These are phyloP conservation scores for Cryptosporidium baileyi DNA, from an alignment of 169 alveolate species.

Conservation along the genomic window DNA sequence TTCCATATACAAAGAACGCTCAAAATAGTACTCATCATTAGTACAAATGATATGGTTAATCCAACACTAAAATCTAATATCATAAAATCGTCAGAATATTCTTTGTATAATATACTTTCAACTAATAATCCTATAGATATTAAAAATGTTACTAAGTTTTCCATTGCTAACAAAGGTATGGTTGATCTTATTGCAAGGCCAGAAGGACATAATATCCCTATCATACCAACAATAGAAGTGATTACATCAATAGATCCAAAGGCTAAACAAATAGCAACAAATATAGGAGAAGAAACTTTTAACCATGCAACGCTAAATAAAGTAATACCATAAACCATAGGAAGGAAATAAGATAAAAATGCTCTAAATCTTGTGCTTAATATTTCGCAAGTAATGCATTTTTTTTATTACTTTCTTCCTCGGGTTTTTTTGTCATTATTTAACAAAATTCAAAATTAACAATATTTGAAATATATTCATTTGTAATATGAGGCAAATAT, in stretches of 20 bases:
- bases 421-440: not conserved
- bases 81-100: constrained; percentile 22
- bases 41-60: constrained; percentile 41
- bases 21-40: constrained; percentile 37
- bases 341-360: constrained; percentile 57
- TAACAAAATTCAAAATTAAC: not conserved
- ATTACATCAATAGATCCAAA: constrained; percentile 68
- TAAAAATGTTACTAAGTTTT: constrained; percentile 58
- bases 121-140: constrained; percentile 48
- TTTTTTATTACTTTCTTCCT: not conserved
- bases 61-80: constrained; percentile 69
- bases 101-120: constrained; percentile 38
- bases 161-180: constrained; percentile 61
- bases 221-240: constrained; percentile 68
- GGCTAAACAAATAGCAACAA: constrained; percentile 59
- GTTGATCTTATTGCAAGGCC: constrained; percentile 69
- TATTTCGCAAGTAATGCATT: not conserved
- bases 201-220: constrained; percentile 58
- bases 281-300: constrained; percentile 66
- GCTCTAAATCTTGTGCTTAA: constrained; percentile 64
- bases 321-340: constrained; percentile 60
- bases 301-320: constrained; percentile 64
- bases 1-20: constrained; percentile 62
- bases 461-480: not conserved
- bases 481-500: not conserved